Conservation (phyloP, 305 asterid genomes). For the Fraxinus platypoda region DNA sequence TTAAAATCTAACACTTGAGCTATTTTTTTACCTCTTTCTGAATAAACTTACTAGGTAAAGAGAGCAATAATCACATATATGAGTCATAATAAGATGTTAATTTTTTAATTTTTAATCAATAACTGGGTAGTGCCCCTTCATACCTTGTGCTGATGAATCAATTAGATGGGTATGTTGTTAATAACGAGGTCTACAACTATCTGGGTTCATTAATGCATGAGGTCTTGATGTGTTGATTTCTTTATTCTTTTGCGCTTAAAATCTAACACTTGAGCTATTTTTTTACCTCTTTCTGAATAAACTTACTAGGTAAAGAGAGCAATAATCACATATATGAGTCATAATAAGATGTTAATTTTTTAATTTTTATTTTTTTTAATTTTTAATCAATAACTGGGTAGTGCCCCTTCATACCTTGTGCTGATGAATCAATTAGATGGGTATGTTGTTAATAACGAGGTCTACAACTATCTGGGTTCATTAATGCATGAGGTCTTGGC, state of each 20-base stretch:
- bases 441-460: neutral
- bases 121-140: neutral
- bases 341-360: too few relatives aligned
- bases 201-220: neutral
- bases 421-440: neutral
- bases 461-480: neutral
- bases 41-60: neutral
- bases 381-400: neutral
- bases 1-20: neutral
- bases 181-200: neutral
- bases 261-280: neutral
- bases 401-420: neutral
- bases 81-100: neutral
- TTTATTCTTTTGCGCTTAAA: too few relatives aligned
- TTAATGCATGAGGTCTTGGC: neutral
- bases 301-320: neutral
- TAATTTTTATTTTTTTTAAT: neutral
- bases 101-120: neutral
- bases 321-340: neutral
- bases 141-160: neutral
- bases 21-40: neutral
- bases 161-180: neutral
- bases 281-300: neutral
- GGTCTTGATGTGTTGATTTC: neutral
- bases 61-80: neutral